Evolutionary conservation across 1,139 yeast genomes (phyloP).

Genomic region (Candida gigantensis): DNA sequence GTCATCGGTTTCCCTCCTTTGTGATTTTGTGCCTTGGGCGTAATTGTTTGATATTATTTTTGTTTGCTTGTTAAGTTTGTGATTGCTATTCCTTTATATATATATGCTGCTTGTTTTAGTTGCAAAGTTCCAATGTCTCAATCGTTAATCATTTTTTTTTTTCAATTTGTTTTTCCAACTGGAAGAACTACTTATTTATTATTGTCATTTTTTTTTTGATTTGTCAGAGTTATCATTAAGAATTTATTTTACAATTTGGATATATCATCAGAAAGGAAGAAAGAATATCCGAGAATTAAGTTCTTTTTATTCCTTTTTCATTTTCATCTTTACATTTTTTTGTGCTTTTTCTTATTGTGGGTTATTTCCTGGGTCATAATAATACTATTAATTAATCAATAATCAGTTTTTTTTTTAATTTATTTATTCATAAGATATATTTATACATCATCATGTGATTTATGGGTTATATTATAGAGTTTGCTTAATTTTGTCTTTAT

Average conservation of each 20-base stretch:
- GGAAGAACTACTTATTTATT: not conserved
- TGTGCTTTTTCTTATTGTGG: conserved; percentile 6
- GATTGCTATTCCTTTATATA: conserved; percentile 9
- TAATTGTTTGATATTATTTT: conserved; percentile 2
- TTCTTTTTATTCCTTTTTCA: no score
- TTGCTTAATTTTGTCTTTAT: conserved; percentile 8
- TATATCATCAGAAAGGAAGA: no score
- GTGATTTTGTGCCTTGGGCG: no score
- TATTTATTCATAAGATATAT: no score
- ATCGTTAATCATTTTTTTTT: conserved; percentile 3
- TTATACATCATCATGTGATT: no score
- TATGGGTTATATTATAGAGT: conserved; percentile 8
- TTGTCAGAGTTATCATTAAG: conserved; percentile 1
- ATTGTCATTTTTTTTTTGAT: conserved; percentile 7
- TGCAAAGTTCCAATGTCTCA: conserved; percentile 9
- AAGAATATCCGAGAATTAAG: no score
- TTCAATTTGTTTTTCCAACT: not conserved
- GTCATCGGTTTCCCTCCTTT: not conserved
- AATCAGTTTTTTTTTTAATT: not conserved
- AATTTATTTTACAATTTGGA: not conserved
- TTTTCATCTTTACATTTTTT: conserved; percentile 3
- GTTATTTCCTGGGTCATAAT: conserved; percentile 8
- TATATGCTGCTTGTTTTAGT: conserved; percentile 12
- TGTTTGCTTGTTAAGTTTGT: conserved; percentile 1
- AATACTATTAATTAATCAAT: not conserved